A percentile compares a stretch with the other conserved stretches of the same genome.
phyloP scores from a whole-genome alignment of 495 filamentous ascomycete species.

The Immersiella caudata region DNA sequence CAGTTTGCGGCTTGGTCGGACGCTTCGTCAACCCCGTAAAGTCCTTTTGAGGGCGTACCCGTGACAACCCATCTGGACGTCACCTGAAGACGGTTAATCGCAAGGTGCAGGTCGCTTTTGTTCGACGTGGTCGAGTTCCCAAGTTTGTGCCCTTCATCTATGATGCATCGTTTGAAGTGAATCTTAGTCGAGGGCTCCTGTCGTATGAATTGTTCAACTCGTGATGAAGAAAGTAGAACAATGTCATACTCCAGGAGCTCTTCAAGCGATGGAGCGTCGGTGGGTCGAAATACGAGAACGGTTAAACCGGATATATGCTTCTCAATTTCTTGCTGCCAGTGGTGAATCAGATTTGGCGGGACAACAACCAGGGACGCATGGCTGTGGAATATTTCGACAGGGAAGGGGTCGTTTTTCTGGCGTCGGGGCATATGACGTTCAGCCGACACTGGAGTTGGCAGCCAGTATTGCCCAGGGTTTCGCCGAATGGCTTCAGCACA shows the following conservation, averaged over 20 bases:
- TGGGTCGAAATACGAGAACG: slow-evolving; percentile 60
- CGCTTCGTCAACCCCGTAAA: slow-evolving; percentile 64
- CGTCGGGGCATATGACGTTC: slow-evolving; percentile 45
- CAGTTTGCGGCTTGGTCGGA: background rate
- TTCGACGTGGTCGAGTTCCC: slow-evolving; percentile 58
- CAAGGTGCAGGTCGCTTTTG: slow-evolving; percentile 65
- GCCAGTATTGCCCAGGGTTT: slow-evolving; percentile 56
- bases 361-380: slow-evolving; percentile 71
- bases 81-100: slow-evolving; percentile 68
- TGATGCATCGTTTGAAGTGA: slow-evolving; percentile 83
- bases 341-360: slow-evolving; percentile 68
- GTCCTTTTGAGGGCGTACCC: slow-evolving; percentile 81
- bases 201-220: slow-evolving; percentile 72
- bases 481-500: slow-evolving; percentile 61
- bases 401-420: slow-evolving; percentile 27
- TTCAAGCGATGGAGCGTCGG: slow-evolving; percentile 57
- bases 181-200: slow-evolving; percentile 62
- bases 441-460: slow-evolving; percentile 49
- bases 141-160: slow-evolving; percentile 89
- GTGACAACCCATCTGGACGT: slow-evolving; percentile 87
- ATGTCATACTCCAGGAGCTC: slow-evolving; percentile 74
- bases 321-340: slow-evolving; percentile 67
- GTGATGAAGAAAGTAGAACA: slow-evolving; percentile 71
- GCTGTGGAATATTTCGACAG: slow-evolving; percentile 62
- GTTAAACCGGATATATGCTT: slow-evolving; percentile 72